A percentile compares a stretch with the other conserved stretches of the same genome.
phyloP scores from a whole-genome alignment of 805 yeast genomes.

The Metschnikowia kunwiensis region DNA sequence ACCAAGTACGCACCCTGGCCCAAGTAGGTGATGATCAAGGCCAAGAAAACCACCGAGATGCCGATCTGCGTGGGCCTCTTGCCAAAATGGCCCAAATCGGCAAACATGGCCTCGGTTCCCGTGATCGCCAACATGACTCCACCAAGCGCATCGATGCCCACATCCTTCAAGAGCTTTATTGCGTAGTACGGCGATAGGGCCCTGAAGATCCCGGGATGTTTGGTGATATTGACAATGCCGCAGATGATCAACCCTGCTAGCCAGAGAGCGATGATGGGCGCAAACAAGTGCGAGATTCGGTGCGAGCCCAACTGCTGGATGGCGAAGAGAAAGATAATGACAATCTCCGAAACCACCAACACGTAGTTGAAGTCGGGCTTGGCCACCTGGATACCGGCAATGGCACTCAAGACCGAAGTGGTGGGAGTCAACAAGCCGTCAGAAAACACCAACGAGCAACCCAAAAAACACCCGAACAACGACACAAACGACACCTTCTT shows the following conservation, averaged over 20 bases:
- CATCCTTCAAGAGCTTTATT: constrained; percentile 37
- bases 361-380: constrained; percentile 43
- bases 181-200: constrained; percentile 54
- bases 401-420: constrained; percentile 56
- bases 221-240: constrained; percentile 46
- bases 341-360: constrained; percentile 48
- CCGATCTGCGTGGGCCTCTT: constrained; percentile 48
- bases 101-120: constrained; percentile 64
- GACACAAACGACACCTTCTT: constrained; percentile 32
- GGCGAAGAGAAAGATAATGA: constrained; percentile 44
- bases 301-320: constrained; percentile 51
- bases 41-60: constrained; percentile 49
- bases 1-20: constrained; percentile 56
- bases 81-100: constrained; percentile 59
- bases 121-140: constrained; percentile 55
- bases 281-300: constrained; percentile 46
- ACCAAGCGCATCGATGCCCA: constrained; percentile 44
- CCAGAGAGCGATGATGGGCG: constrained; percentile 57
- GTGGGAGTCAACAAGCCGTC: constrained; percentile 65
- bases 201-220: constrained; percentile 43
- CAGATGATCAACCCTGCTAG: constrained; percentile 40
- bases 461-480: constrained; percentile 45
- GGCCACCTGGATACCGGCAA: constrained; percentile 55
- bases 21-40: constrained; percentile 49
- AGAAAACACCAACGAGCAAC: constrained; percentile 55